phyloP scores from a whole-genome alignment of 1,284 basidiomycete species.

The Ustilago xerochloae region DNA sequence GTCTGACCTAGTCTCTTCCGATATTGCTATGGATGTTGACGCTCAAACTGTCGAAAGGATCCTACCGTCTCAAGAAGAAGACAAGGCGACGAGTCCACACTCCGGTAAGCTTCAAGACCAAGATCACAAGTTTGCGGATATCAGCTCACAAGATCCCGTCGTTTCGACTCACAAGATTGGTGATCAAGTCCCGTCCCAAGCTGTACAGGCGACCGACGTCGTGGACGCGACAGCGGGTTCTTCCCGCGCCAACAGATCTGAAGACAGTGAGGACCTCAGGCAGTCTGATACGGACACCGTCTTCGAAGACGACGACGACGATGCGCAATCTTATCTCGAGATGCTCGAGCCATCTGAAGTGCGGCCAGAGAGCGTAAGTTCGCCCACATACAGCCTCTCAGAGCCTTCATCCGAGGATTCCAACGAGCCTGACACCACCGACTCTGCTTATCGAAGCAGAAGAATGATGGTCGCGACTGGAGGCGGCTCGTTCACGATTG shows the following conservation, averaged over 20 bases:
- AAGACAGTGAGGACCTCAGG: too few relatives aligned
- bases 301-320: slow-evolving; percentile 25
- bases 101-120: slow-evolving; percentile 23
- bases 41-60: neutral
- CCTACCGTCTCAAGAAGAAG: neutral
- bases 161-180: neutral
- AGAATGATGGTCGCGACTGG: slow-evolving; percentile 21
- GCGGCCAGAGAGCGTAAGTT: neutral
- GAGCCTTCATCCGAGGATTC: slow-evolving; percentile 14
- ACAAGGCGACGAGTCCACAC: too few relatives aligned
- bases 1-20: neutral
- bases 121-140: neutral
- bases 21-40: slow-evolving; percentile 18
- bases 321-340: slow-evolving; percentile 28
- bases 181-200: neutral
- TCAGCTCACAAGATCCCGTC: neutral
- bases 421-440: neutral
- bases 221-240: neutral
- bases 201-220: neutral
- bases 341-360: slow-evolving; percentile 20
- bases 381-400: neutral
- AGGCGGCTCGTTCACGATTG: neutral
- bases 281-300: slow-evolving; percentile 7
- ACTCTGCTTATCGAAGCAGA: neutral
- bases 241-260: too few relatives aligned